Percentiles rank a stretch among this genome's conserved stretches.
These are phyloP conservation scores for Jamesozyma spencerorum DNA, from an alignment of 805 yeast genomes.

Conservation along the genomic window DNA sequence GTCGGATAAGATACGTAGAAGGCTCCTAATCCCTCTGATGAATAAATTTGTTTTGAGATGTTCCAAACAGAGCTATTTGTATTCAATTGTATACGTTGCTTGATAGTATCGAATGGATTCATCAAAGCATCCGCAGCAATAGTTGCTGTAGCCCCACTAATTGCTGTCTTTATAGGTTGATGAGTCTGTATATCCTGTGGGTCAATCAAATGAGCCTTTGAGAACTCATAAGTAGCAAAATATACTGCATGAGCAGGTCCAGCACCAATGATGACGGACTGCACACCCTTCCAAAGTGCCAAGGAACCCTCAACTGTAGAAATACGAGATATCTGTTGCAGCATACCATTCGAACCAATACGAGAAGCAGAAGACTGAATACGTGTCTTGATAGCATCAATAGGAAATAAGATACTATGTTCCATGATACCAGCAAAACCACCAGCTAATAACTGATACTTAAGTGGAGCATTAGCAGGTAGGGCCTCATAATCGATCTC, in stretches of 20 bases:
- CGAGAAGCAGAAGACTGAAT: constrained; percentile 49
- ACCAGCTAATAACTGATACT: constrained; percentile 82
- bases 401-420: constrained; percentile 93
- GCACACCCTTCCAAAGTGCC: constrained; percentile 89
- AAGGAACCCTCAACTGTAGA: constrained; percentile 81
- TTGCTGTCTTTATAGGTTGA: constrained; percentile 74
- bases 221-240: constrained; percentile 84
- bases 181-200: constrained; percentile 31
- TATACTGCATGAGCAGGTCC: constrained; percentile 98
- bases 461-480: constrained; percentile 75
- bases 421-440: constrained; percentile 99
- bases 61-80: constrained; percentile 19
- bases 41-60: constrained; percentile 37
- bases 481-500: constrained; percentile 86
- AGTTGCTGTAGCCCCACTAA: constrained; percentile 88
- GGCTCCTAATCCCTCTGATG: constrained; percentile 61
- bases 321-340: constrained; percentile 62
- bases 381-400: constrained; percentile 92
- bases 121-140: constrained; percentile 88
- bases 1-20: constrained; percentile 92
- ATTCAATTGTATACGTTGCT: constrained; percentile 82
- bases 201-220: constrained; percentile 34
- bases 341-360: constrained; percentile 30
- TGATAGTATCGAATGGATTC: constrained; percentile 94
- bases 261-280: constrained; percentile 90